phyloP scores from a whole-genome alignment of 441 rosid genomes.

The Populus hybrid region DNA sequence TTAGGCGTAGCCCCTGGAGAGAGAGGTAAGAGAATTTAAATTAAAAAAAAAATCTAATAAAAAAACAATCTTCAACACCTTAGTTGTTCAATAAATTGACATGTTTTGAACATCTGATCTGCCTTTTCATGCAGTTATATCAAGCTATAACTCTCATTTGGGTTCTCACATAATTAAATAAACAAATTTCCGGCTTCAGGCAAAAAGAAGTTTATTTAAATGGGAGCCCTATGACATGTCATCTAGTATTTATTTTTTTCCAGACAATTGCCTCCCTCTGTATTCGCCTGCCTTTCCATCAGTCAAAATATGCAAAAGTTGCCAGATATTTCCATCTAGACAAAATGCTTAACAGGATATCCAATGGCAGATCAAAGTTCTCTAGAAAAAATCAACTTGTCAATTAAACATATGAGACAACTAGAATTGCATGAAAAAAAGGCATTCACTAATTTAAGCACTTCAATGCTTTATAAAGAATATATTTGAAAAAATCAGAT shows the following conservation, averaged over 20 bases:
- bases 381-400: background rate
- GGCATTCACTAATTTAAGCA: background rate
- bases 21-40: conserved; percentile 1
- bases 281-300: background rate
- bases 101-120: background rate
- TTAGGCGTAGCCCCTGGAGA: conserved; percentile 93
- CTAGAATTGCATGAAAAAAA: background rate
- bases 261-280: background rate
- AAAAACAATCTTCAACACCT: background rate
- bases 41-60: background rate
- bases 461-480: background rate
- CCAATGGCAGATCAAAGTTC: background rate
- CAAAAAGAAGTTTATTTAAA: background rate
- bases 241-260: background rate
- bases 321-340: background rate
- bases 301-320: background rate
- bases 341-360: background rate
- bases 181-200: background rate
- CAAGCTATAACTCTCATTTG: background rate
- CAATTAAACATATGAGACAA: background rate
- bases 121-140: conserved; percentile 1
- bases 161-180: background rate
- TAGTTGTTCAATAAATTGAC: background rate
- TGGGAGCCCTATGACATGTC: background rate
- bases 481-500: background rate